A percentile compares a stretch with the other conserved stretches of the same genome.
Evolutionary conservation across 352 stramenopile species (phyloP).

Genomic region (Pseudoperonospora humuli): DNA sequence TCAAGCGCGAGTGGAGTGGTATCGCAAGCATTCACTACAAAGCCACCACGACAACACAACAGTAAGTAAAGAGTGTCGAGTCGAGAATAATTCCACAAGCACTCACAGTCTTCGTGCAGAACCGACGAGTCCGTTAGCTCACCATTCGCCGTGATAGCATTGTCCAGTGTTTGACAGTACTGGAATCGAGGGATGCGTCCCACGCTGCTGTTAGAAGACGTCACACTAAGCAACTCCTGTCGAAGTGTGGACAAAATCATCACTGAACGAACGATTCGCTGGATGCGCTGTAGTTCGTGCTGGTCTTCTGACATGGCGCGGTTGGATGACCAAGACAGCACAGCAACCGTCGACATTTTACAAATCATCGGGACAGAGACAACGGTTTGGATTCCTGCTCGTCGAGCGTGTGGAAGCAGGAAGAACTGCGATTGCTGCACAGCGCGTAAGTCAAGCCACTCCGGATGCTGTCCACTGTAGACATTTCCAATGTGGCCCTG

Average conservation of each 20-base stretch:
- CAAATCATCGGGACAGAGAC: conserved; percentile 76
- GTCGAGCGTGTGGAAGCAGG: conserved; percentile 55
- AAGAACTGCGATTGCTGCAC: conserved; percentile 66
- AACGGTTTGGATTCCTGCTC: conserved; percentile 52
- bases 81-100: background rate
- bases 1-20: conserved; percentile 54
- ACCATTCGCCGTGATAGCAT: conserved; percentile 60
- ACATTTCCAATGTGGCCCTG: conserved; percentile 68
- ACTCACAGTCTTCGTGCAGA: conserved; percentile 43
- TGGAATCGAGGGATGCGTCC: conserved; percentile 58
- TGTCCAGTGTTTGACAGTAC: conserved; percentile 71
- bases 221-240: conserved; percentile 36
- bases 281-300: conserved; percentile 60
- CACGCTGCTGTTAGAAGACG: conserved; percentile 13
- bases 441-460: conserved; percentile 50
- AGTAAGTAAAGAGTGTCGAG: conserved; percentile 2
- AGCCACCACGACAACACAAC: conserved; percentile 12
- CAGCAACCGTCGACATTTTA: conserved; percentile 72
- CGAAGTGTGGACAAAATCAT: conserved; percentile 53
- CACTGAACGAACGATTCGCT: conserved; percentile 59
- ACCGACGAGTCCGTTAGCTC: conserved; percentile 41
- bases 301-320: conserved; percentile 42
- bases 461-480: conserved; percentile 60
- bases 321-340: conserved; percentile 75
- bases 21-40: conserved; percentile 45